These are phyloP conservation scores for Cystofilobasidium macerans DNA, from an alignment of 768 basidiomycete species.

Conservation along the genomic window DNA sequence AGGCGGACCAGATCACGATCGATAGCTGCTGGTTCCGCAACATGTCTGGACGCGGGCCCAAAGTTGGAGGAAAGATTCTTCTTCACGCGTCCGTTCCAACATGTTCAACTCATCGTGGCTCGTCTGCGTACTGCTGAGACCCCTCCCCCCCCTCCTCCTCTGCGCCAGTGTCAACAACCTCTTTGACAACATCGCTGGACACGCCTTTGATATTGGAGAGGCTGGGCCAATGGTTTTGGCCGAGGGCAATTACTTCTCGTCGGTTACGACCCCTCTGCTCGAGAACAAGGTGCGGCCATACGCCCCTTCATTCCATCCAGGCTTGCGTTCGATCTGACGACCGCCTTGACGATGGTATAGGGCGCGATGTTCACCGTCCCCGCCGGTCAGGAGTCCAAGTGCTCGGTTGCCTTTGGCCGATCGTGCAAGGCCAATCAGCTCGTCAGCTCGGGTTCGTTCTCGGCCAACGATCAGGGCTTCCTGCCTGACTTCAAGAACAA, in stretches of 20 bases:
- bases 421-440: not conserved
- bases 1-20: not conserved
- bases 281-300: too few species aligned
- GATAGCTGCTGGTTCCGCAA: not conserved
- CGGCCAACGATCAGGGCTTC: not conserved
- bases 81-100: not conserved
- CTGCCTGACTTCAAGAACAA: not conserved
- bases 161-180: slow-evolving; percentile 12
- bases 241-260: not conserved
- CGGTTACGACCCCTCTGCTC: not conserved
- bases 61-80: not conserved
- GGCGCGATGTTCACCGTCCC: not conserved
- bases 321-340: too few species aligned
- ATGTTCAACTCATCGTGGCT: too few species aligned
- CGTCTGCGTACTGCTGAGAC: too few species aligned
- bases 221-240: not conserved
- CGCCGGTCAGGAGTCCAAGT: not conserved
- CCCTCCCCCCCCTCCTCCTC: too few species aligned
- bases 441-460: not conserved
- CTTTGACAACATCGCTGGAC: not conserved
- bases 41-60: not conserved
- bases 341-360: too few species aligned
- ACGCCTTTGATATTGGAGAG: not conserved
- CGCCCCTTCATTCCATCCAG: too few species aligned
- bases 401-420: not conserved